phyloP scores from a whole-genome alignment of 345 rosid genomes.

The rapeseed (Brassica napus) region DNA sequence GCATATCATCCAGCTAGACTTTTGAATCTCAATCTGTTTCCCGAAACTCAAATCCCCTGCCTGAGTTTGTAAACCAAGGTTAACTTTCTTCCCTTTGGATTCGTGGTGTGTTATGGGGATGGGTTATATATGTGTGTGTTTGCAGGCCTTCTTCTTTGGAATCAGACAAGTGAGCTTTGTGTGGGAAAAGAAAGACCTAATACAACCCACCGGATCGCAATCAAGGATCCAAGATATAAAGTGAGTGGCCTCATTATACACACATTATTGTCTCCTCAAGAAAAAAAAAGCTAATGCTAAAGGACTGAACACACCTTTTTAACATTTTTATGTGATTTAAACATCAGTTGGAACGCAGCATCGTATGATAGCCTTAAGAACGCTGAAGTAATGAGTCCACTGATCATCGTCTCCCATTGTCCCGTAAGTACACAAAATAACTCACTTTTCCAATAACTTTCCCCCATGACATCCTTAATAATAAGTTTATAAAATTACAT shows the following conservation, averaged over 20 bases:
- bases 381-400: neutral
- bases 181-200: conserved; percentile 53
- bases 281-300: neutral
- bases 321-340: neutral
- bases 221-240: conserved; percentile 65
- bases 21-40: conserved; percentile 43
- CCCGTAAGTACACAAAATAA: neutral
- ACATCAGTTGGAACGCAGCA: neutral
- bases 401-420: neutral
- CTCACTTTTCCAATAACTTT: neutral
- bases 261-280: neutral
- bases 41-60: conserved; percentile 43
- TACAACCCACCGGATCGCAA: conserved; percentile 25
- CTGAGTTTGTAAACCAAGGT: conserved; percentile 75
- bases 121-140: conserved; percentile 17
- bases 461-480: neutral
- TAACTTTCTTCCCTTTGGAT: conserved; percentile 30
- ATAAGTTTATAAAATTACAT: neutral
- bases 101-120: neutral
- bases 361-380: neutral
- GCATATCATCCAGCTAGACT: conserved; percentile 59
- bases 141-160: conserved; percentile 80
- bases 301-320: neutral
- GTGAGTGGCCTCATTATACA: conserved; percentile 43
- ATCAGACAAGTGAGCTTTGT: conserved; percentile 75